Percentiles rank a stretch among this genome's conserved stretches.
These are phyloP conservation scores for Auricularia auricula-judae DNA, from an alignment of 768 basidiomycete genomes.

Conservation along the genomic window DNA sequence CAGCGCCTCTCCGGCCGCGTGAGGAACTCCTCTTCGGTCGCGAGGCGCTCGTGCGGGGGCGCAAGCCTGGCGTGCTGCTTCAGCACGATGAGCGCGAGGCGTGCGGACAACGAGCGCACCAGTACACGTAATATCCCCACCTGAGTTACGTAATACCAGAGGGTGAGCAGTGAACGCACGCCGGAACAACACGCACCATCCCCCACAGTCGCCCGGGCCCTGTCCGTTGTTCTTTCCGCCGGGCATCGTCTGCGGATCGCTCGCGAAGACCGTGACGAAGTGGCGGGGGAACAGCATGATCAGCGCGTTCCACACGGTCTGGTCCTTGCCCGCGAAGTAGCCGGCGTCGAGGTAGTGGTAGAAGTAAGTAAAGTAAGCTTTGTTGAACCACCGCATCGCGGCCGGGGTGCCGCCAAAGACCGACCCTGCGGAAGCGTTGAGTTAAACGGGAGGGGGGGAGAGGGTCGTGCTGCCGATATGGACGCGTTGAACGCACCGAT, in stretches of 20 bases:
- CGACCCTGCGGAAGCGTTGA: slow-evolving; percentile 26
- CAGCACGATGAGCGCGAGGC: not conserved
- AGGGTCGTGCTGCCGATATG: not conserved
- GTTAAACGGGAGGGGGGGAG: too few species aligned
- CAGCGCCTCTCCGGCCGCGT: not conserved
- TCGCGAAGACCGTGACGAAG: slow-evolving; percentile 32
- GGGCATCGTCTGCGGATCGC: slow-evolving; percentile 9
- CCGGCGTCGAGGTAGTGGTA: slow-evolving; percentile 34
- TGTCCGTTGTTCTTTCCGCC: not conserved
- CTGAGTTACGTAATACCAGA: not conserved
- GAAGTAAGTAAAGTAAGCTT: slow-evolving; percentile 39
- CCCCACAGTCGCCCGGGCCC: not conserved
- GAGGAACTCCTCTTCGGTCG: not conserved
- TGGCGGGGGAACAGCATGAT: slow-evolving; percentile 34
- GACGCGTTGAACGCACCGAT: slow-evolving; percentile 28
- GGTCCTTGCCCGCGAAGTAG: slow-evolving; percentile 47
- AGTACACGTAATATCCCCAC: not conserved
- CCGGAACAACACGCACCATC: not conserved
- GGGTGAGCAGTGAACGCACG: not conserved
- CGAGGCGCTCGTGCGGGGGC: not conserved
- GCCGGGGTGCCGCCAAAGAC: slow-evolving; percentile 43
- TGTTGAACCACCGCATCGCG: slow-evolving; percentile 34
- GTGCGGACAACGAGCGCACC: not conserved
- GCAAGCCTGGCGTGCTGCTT: not conserved
- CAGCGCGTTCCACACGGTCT: slow-evolving; percentile 40